Evolutionary conservation across 2,329 filamentous ascomycete species (phyloP).

Genomic region (Lasiodiplodia citricola): DNA sequence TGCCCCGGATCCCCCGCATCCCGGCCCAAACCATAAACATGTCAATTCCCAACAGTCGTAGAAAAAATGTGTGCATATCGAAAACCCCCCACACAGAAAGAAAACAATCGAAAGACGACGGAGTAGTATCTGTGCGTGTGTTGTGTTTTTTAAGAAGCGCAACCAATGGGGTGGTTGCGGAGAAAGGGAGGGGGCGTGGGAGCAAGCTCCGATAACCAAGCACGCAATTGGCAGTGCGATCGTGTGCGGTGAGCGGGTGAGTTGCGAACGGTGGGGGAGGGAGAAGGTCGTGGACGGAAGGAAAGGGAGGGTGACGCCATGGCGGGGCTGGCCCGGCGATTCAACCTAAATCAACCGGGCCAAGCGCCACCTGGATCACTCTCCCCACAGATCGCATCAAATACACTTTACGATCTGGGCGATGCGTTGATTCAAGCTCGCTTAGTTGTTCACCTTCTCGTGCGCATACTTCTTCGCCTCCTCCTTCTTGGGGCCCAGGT

Average conservation of each 20-base stretch:
- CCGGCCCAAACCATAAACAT: neutral
- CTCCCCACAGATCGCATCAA: neutral
- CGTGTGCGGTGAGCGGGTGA: neutral
- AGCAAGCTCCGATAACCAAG: neutral
- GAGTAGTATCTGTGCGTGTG: neutral
- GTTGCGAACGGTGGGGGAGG: neutral
- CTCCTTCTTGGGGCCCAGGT: constrained; percentile 42
- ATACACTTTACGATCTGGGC: neutral
- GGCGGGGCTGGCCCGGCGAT: constrained; percentile 1
- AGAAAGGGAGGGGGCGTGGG: neutral
- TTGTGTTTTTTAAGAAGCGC: neutral
- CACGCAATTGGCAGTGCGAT: neutral
- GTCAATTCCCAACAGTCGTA: neutral
- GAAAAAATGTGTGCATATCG: neutral
- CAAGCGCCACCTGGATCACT: constrained; percentile 1
- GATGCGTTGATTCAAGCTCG: neutral
- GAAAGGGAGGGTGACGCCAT: constrained; percentile 21
- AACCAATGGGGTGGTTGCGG: constrained; percentile 6
- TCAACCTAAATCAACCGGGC: constrained; percentile 11
- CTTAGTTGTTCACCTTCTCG: constrained; percentile 35
- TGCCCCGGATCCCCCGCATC: neutral
- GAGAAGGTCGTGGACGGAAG: constrained; percentile 10
- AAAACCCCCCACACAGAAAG: neutral
- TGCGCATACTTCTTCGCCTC: constrained; percentile 40
- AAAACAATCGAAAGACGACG: neutral